phyloP scores from a whole-genome alignment of 768 basidiomycete species.

The Mycena venus region DNA sequence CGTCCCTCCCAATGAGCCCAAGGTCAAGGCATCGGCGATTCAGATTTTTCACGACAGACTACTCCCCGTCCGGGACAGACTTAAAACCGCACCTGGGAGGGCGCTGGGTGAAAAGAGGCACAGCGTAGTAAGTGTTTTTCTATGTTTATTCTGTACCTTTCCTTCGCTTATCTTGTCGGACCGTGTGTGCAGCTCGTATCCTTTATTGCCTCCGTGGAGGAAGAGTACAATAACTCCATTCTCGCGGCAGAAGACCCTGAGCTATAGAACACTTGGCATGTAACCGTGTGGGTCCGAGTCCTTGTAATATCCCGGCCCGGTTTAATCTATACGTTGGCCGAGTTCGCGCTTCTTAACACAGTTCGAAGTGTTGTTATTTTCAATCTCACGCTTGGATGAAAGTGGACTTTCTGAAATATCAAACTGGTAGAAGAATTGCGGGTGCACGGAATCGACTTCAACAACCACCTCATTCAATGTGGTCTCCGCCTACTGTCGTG shows the following conservation, averaged over 20 bases:
- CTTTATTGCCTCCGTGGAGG: slow-evolving; percentile 72
- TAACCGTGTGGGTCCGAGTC: no score
- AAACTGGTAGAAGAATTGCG: slow-evolving; percentile 75
- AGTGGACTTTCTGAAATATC: slow-evolving; percentile 71
- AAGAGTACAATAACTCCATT: slow-evolving; percentile 57
- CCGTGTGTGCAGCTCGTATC: slow-evolving; percentile 67
- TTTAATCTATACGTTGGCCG: no score
- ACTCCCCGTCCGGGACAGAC: slow-evolving; percentile 75
- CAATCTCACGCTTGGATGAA: no score
- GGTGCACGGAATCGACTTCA: no score
- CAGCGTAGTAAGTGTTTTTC: slow-evolving; percentile 20
- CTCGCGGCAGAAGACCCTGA: not conserved
- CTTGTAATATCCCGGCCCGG: no score
- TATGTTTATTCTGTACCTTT: slow-evolving; percentile 22
- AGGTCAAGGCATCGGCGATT: slow-evolving; percentile 66
- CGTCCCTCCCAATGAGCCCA: slow-evolving; percentile 62
- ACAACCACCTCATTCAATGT: no score
- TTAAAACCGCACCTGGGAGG: slow-evolving; percentile 85
- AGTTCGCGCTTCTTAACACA: no score
- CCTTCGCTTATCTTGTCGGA: slow-evolving; percentile 77
- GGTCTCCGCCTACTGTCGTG: no score
- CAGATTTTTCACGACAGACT: slow-evolving; percentile 92
- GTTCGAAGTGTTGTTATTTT: no score
- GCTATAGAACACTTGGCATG: no score
- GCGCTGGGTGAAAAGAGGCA: slow-evolving; percentile 67